Conservation (phyloP, 208 protist species). For the Leishmania major region DNA sequence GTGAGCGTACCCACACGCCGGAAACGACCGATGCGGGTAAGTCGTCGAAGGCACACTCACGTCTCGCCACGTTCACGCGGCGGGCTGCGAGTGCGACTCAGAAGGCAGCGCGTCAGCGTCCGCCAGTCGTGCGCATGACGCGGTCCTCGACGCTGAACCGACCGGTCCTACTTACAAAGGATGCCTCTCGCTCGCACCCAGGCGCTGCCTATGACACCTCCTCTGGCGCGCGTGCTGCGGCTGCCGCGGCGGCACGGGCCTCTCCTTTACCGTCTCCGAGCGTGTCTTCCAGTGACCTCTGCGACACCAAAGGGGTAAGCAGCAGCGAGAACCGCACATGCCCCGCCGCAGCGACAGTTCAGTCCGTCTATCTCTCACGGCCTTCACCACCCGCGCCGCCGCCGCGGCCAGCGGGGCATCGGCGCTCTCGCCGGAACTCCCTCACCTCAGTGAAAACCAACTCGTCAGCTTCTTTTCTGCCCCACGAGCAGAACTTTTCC, state of each 20-base stretch:
- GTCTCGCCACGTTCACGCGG: constrained; percentile 8
- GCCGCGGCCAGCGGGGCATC: constrained; percentile 7
- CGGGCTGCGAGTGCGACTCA: not conserved
- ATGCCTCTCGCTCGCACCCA: not conserved
- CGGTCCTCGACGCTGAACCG: constrained; percentile 25
- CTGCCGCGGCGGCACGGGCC: too few species aligned
- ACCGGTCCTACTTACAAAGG: constrained; percentile 18
- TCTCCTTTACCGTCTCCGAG: not conserved
- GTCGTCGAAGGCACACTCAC: not conserved
- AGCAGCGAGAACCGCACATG: not conserved
- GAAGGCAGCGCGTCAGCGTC: not conserved
- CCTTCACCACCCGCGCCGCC: constrained; percentile 13
- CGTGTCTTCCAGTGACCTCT: not conserved
- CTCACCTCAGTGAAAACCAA: constrained; percentile 18
- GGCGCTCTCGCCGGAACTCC: constrained; percentile 12
- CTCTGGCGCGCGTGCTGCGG: not conserved
- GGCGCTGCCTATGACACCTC: not conserved
- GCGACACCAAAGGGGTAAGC: not conserved
- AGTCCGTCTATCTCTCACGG: not conserved
- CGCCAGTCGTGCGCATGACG: constrained; percentile 14
- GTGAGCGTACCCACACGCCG: not conserved
- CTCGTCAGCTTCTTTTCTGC: constrained; percentile 15
- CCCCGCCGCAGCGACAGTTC: too few species aligned
- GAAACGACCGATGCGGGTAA: not conserved
- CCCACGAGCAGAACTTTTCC: constrained; percentile 1